Base-by-base conservation (phyloP, 2,329 filamentous ascomycete species). In the Pseudodiploospora longispora region DNA sequence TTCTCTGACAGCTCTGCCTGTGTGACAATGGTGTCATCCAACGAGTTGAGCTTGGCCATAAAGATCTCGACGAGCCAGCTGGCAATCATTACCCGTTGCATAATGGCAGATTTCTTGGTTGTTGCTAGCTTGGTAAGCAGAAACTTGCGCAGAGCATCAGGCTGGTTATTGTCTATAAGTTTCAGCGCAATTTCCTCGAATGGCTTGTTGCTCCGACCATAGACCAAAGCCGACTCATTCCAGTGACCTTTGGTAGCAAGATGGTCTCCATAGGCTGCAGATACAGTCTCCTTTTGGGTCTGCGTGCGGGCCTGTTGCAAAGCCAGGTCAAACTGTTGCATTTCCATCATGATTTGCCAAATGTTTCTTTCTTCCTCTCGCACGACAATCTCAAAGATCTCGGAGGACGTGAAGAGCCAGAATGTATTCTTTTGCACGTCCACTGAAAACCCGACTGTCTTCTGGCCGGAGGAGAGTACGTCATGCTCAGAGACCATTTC, bases 381-480 rank as follows among this genome's bases (percentile, higher is more conserved):
- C 9, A 91, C 84, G 9, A 93, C 86, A 47, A 98, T 84, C 66
- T 98, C 93, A 54, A 89, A 96, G 41, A 98, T 95, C 57, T 95
- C 89, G 45, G 87, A 78, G 0, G 80, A 77, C 1, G 91, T 97
- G 59, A 97, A 95, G 2, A 98, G 75, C 93, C 94, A 98, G 60
- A 91, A 96, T 0, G 93, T 98, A 58, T 91, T 94, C 70, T 96
- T 95, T 62, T 93, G 91, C 48, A 85, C 77, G 63, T 98, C 93
- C 6, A 91, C 83, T 41, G 89, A 83, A 12, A 98, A 76, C 1
- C 87, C 89, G n/a, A 98, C 70, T 4, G 83, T 80, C 55, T 75
- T 82, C 55, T 95, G 86, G 1, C 85, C 86, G 4, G 80, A 76
- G 44, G 91, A 85, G 10, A 97, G 71, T 4, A 98, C 84, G 27